Evolutionary conservation across 768 basidiomycete species (phyloP), one percentile per base, ranked within the genome.

Genomic region (Pholiota conissans): DNA sequence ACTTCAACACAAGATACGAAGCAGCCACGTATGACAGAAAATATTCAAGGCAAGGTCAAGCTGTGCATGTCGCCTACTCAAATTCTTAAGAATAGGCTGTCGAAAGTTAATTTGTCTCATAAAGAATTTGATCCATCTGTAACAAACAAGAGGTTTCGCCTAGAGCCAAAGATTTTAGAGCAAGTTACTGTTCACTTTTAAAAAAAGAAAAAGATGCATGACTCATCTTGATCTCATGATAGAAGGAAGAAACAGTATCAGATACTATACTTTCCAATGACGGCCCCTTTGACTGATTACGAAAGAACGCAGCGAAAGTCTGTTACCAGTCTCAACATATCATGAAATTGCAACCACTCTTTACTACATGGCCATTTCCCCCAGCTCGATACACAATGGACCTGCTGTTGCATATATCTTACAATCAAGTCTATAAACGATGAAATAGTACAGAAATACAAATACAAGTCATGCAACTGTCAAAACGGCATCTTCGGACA

Each of bases 191-290:
- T n/a, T n/a, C n/a, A n/a, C n/a, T n/a, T n/a, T n/a, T n/a, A n/a
- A n/a, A n/a, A n/a, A n/a, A n/a, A n/a, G n/a, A n/a, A n/a, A n/a
- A n/a, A n/a, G n/a, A n/a, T n/a, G n/a, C n/a, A 22, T n/a, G 3
- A 39, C 3, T n/a, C 18, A 20, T 7, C 16, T 9, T 55, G 5
- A 55, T 32, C 28, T 20, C 47, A 10, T 42, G 48, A n/a, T 62
- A 86, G 86, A 58, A 76, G 72, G 60, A 72, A 75, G 62, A 74
- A 82, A 57, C 78, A 88, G 45, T 94, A 91, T 67, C 94, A 97
- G 68, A 83, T 96, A 16, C 76, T 97, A 28, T 89, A 86, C 65
- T 94, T 95, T 63, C 89, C 91, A 1, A 80, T 94, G 73, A 79
- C 76, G 0, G 74, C 78, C 1, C 85, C 90, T 5, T 71, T 94